Base-by-base conservation (phyloP, 2,329 filamentous ascomycete species). In the Cladosporium austrohemisphaericum region DNA sequence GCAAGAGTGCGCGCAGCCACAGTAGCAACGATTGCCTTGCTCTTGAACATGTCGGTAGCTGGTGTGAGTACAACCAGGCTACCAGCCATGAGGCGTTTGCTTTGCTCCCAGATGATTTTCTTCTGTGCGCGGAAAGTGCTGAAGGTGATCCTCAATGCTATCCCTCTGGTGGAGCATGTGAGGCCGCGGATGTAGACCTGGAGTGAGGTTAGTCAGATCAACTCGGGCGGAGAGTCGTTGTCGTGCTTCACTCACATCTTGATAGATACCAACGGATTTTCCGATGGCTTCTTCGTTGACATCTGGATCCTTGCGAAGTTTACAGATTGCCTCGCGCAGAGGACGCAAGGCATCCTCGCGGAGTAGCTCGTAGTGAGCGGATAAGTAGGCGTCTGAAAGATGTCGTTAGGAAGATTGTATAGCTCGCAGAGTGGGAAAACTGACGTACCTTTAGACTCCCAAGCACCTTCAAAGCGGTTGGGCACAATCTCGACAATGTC, bases 281-380 rank as follows among this genome's bases (percentile, higher is more conserved):
- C 63, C 58, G 26, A 59, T 61, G 3, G 49, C 29, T 0, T 74
- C 73, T 50, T 94, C 89, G 10, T 65, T 65, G 67, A 81, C 80
- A 0, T 61, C 53, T 0, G 83, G 81, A 5, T 76, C 60, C 1
- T 66, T 55, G 19, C 73, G 76, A 48, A 86, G 77, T 10, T 74
- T 67, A 0, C 71, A 68, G 1, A 95, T 76, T 0, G 86, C 83
- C 53, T 81, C 76, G 5, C 89, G 78, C 0, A 95, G 72, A 1
- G 83, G 77, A 10, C 85, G 78, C 3, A 87, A 72, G 0, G 82
- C 79, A 61, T 95, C 89, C 60, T 89, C 86, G 2, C 90, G 78
- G 6, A 89, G 74, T 1, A 95, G 76, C 3, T 81, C 73, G 61
- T 93, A 95, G 41, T 94, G 87, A 0, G 81, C 77, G 25, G 80